These are phyloP conservation scores for Powellomyces hirtus DNA, from an alignment of 192 early-diverging fungal species.

Conservation along the genomic window DNA sequence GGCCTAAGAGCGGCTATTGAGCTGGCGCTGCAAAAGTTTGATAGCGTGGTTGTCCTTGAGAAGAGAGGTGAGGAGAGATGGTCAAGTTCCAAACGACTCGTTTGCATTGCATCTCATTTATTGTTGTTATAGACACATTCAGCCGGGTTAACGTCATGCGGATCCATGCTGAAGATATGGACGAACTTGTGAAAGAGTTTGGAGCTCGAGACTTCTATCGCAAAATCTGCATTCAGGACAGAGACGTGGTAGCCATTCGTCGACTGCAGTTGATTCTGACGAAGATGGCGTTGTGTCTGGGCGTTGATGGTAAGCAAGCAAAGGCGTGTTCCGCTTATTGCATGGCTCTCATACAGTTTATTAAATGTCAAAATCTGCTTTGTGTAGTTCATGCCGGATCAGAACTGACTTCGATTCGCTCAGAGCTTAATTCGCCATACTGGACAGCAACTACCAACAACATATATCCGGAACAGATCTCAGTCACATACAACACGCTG, in stretches of 20 bases:
- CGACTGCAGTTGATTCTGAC: conserved; percentile 18
- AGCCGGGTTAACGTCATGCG: conserved; percentile 22
- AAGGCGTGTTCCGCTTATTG: neutral
- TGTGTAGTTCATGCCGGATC: neutral
- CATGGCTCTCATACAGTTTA: neutral
- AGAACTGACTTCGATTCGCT: neutral
- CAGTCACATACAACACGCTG: conserved; percentile 15
- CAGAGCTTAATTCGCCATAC: conserved; percentile 5
- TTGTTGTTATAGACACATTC: conserved; percentile 16
- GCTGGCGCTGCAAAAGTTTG: conserved; percentile 4
- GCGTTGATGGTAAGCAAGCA: conserved; percentile 7
- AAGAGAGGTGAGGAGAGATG: neutral
- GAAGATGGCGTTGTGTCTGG: conserved; percentile 27
- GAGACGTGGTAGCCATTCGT: conserved; percentile 19
- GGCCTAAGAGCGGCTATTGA: conserved; percentile 25
- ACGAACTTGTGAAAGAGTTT: conserved; percentile 14
- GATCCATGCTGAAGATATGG: conserved; percentile 19
- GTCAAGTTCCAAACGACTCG: too few species aligned
- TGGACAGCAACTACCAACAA: conserved; percentile 17
- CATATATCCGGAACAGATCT: neutral
- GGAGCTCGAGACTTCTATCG: conserved; percentile 25
- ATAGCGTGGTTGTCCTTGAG: conserved; percentile 13
- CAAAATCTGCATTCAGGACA: conserved; percentile 9
- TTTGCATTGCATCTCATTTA: neutral
- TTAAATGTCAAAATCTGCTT: neutral